Base-by-base conservation (phyloP, 768 basidiomycete genomes). In the Boletus pseudopeckii region DNA sequence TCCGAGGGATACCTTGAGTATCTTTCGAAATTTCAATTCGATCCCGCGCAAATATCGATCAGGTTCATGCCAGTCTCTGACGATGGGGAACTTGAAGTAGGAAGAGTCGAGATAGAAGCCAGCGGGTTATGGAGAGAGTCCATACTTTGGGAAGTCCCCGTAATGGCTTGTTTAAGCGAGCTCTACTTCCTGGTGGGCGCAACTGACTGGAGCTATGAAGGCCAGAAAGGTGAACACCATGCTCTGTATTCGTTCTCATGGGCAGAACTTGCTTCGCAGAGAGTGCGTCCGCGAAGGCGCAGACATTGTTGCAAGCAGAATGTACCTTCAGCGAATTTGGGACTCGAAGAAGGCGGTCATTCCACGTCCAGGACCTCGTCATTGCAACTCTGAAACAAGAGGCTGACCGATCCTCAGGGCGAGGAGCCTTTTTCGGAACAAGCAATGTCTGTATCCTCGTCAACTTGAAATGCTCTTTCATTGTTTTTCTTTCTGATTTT, bases 81-180 rank as follows among this genome's bases (percentile, higher is more conserved):
- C 5, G 79, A 83, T 37, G 73, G 72, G 45, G 68, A 74, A 26
- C 24, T 26, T 26, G 24, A 26, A 48, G 64, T 69, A 52, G 95
- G 93, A 5, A 68, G 72, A 34, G 71, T 95, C 34, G 83, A 91
- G 61, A 88, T 99, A 49, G 82, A 85, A 56, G 80, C 82, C 6
- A 64, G 64, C 28, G 94, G 92, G 7, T 78, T 77, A 6, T 95
- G 92, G 92, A 72, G 72, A 0, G 90, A 94, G 59, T 80, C 90
- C 7, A 96, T 98, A 53, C 74, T 97, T 26, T 99, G 96, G 85
- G 97, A 98, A 73, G 93, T 98, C 1, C 95, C 93, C 1, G 74
- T 98, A 47, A 94, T 98, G 92, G 85, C 93, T 14, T 84, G 84
- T 57, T 75, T 99, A 47, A 92, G 90, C 63, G 93, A 99, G 68